These are phyloP conservation scores for Chaetomium olivaceum DNA, from an alignment of 2,329 filamentous ascomycete genomes.

Conservation along the genomic window DNA sequence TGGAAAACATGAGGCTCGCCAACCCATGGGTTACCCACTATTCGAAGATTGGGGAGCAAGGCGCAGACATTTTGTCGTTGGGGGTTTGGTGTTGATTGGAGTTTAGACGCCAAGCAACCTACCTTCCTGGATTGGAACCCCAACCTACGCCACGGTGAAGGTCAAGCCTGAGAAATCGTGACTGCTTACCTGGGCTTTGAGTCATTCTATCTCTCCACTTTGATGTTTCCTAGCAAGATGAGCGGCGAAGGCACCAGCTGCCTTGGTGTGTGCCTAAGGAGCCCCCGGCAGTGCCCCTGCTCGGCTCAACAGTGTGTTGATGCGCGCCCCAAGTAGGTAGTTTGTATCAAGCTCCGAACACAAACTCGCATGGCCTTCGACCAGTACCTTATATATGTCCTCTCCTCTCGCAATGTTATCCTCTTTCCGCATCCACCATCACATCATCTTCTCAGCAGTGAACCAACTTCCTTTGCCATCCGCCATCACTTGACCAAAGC, in stretches of 20 bases:
- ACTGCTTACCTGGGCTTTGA: constrained; percentile 11
- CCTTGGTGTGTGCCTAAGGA: constrained; percentile 27
- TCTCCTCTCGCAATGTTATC: not conserved
- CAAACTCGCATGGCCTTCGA: not conserved
- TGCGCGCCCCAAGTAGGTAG: not conserved
- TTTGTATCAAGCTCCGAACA: not conserved
- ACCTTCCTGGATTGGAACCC: not conserved
- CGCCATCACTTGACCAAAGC: not conserved
- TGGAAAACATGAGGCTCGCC: not conserved
- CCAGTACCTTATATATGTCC: constrained; percentile 1
- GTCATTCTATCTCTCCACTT: constrained; percentile 22
- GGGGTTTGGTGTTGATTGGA: not conserved
- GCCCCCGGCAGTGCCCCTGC: constrained; percentile 20
- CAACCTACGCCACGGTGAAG: not conserved
- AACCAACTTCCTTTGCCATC: not conserved
- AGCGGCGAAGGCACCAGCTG: constrained; percentile 15
- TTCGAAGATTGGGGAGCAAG: not conserved
- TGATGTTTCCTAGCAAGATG: constrained; percentile 2
- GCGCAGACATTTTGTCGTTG: not conserved
- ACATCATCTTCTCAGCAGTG: not conserved
- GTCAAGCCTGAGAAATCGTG: not conserved
- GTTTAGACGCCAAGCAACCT: not conserved
- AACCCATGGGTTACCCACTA: not conserved
- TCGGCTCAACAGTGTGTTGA: constrained; percentile 4
- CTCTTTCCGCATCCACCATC: not conserved